Conservation (phyloP, 768 basidiomycete species). For the Sarcomyxa edulis region DNA sequence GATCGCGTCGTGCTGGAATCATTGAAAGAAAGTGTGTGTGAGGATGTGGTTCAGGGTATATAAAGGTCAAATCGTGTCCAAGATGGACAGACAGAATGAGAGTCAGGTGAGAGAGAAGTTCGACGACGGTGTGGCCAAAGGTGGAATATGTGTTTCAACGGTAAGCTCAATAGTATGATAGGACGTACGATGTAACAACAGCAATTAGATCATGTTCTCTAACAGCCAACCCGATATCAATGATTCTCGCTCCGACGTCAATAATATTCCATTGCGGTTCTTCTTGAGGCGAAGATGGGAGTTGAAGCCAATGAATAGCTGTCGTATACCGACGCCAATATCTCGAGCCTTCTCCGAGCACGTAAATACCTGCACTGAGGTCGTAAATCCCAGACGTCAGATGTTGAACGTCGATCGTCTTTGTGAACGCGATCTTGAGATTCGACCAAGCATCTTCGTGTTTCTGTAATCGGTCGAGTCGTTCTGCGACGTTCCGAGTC, state of each 20-base stretch:
- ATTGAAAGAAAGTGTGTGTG: too few species aligned
- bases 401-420: conserved; percentile 20
- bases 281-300: conserved; percentile 24
- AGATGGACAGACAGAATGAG: too few species aligned
- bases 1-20: not conserved
- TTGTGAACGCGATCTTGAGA: conserved; percentile 18
- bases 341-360: conserved; percentile 21
- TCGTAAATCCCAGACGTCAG: conserved; percentile 34
- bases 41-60: too few species aligned
- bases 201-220: conserved; percentile 41
- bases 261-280: conserved; percentile 23
- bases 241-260: conserved; percentile 21
- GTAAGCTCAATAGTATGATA: not conserved
- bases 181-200: conserved; percentile 32
- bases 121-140: too few species aligned
- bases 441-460: conserved; percentile 26
- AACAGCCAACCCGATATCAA: conserved; percentile 38
- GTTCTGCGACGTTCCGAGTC: conserved; percentile 17
- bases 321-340: conserved; percentile 7
- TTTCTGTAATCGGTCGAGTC: conserved; percentile 17
- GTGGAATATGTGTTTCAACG: too few species aligned
- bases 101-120: too few species aligned
- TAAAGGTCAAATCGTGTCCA: too few species aligned
- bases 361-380: conserved; percentile 32
- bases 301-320: conserved; percentile 25